Base-by-base conservation (phyloP, 345 rosid genomes). In the Kernera saxatilis region DNA sequence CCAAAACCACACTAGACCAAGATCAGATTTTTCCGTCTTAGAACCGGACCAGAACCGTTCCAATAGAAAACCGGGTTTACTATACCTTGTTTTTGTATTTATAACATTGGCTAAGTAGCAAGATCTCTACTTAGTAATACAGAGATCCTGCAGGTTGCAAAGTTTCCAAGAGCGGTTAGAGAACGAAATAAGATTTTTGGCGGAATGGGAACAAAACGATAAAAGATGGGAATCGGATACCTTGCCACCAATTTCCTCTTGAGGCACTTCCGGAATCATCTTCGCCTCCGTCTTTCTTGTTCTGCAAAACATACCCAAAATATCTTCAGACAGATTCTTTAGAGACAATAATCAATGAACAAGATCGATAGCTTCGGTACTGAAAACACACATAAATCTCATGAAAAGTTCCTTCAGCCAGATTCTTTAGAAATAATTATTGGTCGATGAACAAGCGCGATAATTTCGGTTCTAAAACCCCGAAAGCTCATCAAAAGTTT, bases 241-340 rank as follows among this genome's bases (percentile, higher is more conserved):
- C 98, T 84, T 90, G 84, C 98, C 98, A 93, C 98, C 98, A 93
- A 54, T 93, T 88, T 72, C 97, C 98, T 75, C 97, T 88, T 9
- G 91, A 85, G 56, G 95, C 97, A 67, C 80, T 79, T 59, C 85
- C 97, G 0, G 93, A 64, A 51, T 93, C 97, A 78, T 93, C 98
- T 77, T 85, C 93, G 6, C 81, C 78, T 8, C 83, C 82, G 8
- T 90, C 96, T 66, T 82, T 85, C 81, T 83, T 86, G 48, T 70
- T 53, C 95, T 90, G 72, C 40, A 32, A 64, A 70, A 37, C 11
- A 53, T 10, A 29, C 13, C 49, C 30, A 35, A 52, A 12, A 37
- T 40, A 17, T 30, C 23, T n/a, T n/a, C 36, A 6, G 30, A 39
- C 32, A n/a, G 2, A 27, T n/a, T 19, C 36, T 52, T 53, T 43